phyloP scores from a whole-genome alignment of 2,329 filamentous ascomycete species.

The Epichloe typhina region DNA sequence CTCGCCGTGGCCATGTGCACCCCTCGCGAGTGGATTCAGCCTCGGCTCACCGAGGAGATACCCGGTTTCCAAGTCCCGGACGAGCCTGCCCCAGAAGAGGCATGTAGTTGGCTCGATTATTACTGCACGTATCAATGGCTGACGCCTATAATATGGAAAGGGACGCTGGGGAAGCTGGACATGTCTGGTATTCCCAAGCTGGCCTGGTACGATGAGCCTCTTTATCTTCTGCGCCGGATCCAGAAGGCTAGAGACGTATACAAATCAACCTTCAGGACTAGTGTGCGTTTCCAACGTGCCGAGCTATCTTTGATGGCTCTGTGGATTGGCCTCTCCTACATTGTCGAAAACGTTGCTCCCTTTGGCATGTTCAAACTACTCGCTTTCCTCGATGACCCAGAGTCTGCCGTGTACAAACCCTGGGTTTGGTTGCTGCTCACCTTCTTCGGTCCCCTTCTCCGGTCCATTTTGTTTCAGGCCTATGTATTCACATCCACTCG shows the following conservation, averaged over 20 bases:
- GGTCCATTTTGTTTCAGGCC: conserved; percentile 39
- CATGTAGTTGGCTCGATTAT: conserved; percentile 38
- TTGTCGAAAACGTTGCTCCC: conserved; percentile 36
- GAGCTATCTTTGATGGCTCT: conserved; percentile 33
- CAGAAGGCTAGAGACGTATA: conserved; percentile 29
- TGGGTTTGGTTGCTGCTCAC: conserved; percentile 41
- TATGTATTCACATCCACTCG: conserved; percentile 45
- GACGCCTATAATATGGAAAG: conserved; percentile 34
- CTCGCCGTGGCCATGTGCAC: conserved; percentile 29
- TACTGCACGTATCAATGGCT: conserved; percentile 39
- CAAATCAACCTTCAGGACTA: conserved; percentile 31
- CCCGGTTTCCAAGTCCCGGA: conserved; percentile 22
- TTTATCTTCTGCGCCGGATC: conserved; percentile 31
- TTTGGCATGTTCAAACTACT: conserved; percentile 41
- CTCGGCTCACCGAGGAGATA: conserved; percentile 24
- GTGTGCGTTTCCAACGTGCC: conserved; percentile 27
- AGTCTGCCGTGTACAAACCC: conserved; percentile 30
- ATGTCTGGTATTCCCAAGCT: conserved; percentile 34
- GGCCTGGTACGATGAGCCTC: conserved; percentile 43
- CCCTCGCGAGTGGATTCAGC: conserved; percentile 39
- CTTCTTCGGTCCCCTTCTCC: conserved; percentile 34
- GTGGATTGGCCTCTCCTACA: conserved; percentile 25
- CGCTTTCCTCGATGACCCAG: conserved; percentile 34
- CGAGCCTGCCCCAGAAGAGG: conserved; percentile 36
- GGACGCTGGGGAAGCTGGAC: conserved; percentile 29